Conservation (phyloP, 495 filamentous ascomycete genomes). For the Penicillium pancosmium region DNA sequence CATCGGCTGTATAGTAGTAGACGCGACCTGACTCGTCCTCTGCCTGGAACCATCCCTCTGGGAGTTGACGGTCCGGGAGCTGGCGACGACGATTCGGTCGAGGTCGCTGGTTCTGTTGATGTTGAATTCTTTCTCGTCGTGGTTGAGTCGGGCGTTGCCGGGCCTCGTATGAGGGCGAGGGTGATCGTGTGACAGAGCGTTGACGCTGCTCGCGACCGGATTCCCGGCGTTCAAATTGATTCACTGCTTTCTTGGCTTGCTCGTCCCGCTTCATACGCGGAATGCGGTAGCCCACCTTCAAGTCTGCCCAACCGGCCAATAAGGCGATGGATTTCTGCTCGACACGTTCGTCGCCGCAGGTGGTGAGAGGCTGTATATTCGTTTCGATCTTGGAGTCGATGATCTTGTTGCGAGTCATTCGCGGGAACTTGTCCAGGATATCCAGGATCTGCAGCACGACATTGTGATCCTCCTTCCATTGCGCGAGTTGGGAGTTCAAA, state of each 20-base stretch:
- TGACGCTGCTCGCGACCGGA: constrained; percentile 62
- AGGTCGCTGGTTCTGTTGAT: constrained; percentile 56
- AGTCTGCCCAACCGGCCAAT: constrained; percentile 81
- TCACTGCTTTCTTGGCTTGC: constrained; percentile 47
- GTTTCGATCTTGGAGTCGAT: constrained; percentile 93
- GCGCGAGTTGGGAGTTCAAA: constrained; percentile 78
- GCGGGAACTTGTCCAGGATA: constrained; percentile 85
- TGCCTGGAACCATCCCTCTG: constrained; percentile 79
- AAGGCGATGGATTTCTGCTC: constrained; percentile 68
- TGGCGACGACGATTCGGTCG: constrained; percentile 50
- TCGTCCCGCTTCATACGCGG: constrained; percentile 76
- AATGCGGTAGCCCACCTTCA: constrained; percentile 94
- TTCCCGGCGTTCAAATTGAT: constrained; percentile 71
- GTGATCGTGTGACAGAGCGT: constrained; percentile 54
- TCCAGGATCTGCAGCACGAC: constrained; percentile 87
- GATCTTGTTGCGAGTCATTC: constrained; percentile 95
- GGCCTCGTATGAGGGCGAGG: constrained; percentile 54
- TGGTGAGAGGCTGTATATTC: constrained; percentile 70
- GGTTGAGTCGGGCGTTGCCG: constrained; percentile 52
- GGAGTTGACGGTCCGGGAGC: constrained; percentile 51
- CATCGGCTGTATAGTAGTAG: constrained; percentile 80
- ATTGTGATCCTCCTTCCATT: constrained; percentile 86
- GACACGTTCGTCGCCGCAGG: constrained; percentile 73
- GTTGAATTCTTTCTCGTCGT: constrained; percentile 61
- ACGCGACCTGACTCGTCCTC: constrained; percentile 62